Evolutionary conservation across 441 rosid species (phyloP), one percentile per base, ranked within the genome.

Genomic region (Aquilaria agallochum): DNA sequence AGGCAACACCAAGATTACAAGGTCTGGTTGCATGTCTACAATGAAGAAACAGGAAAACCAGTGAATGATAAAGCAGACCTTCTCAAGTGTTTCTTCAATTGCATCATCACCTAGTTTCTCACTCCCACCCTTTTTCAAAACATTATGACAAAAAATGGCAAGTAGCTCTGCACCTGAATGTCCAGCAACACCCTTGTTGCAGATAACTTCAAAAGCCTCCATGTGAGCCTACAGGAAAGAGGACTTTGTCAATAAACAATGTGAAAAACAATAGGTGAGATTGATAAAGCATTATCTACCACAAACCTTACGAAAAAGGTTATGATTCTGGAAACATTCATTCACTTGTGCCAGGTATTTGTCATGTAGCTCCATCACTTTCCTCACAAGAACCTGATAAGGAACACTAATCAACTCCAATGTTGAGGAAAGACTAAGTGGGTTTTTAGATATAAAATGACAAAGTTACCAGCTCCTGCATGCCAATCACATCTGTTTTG

Each of bases 401-500:
- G 27, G 56, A 62, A 31, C 14, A 48, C 33, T 32, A 53, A 60
- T 65, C 57, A 72, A 53, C 42, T 20, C 56, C 49, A 15, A 46
- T 32, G 31, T 20, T 20, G 27, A 20, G 27, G 27, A 20, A 20
- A 20, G 27, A 20, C 27, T 9, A 49, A 64, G 30, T 51, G 51
- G 31, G 27, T 20, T 20, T 20, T 20, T 20, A 20, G 77, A 81
- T 78, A 64, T 72, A 74, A 76, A 76, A 42, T 83, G 81, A 45
- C 78, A 78, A 57, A 81, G 74, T 79, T 71, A 80, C 85, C 82
- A 77, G 85, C 55, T 80, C 85, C 64, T 80, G 82, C 62, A 82
- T 44, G 45, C 90, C 94, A 67, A 84, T 85, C 15, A 82, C 72
- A 53, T 87, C 94, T 69, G 62, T 83, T 69, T 80, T 87, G 2